Base-by-base conservation (phyloP, 2,329 filamentous ascomycete genomes). In the Fusarium sp. region DNA sequence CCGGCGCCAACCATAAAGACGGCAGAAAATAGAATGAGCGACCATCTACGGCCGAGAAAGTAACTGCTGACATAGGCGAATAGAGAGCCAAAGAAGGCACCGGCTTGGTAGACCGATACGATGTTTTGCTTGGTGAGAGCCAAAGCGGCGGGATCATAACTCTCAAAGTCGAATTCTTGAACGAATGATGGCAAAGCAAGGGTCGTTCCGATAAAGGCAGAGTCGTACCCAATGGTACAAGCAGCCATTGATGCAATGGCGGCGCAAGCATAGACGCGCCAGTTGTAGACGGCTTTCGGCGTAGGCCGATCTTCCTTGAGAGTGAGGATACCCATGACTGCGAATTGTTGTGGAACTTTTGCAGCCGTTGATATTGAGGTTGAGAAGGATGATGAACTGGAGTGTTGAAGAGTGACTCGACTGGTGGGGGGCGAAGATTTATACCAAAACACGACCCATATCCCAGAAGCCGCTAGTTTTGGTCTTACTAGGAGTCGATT, bases 71-170 rank as follows among this genome's bases (percentile, higher is more conserved):
- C 84, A 72, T 92, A 94, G 60, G 89, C 91, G 64, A 87, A 85
- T 43, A 94, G 81, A n/a, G 90, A 88, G 53, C 93, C 93, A 73
- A 95, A 94, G 82, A 96, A 94, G 64, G 92, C 92, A 63, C 92
- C 92, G 12, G 92, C 93, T 80, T 95, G 93, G 81, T 93, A 94
- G 57, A 91, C 87, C 27, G 91, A 94, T 54, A 94, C 92, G 66
- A 94, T 94, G 78, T 94, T 95, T 74, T 90, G 84, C 75, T 89
- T 90, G 49, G 92, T 82, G 6, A 92, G 80, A 30, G 89, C 85
- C 27, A 89, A 81, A n/a, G 86, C 76, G 5, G 74, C 58, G 0
- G 77, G 57, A 7, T 77, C 79, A 80, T 90, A 86, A 4, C 80
- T 74, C 4, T 78, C 81, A 73, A 94, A 90, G 16, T 82, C 74